Evolutionary conservation across 2,329 filamentous ascomycete species (phyloP), one percentile per base, ranked within the genome.

Genomic region (Bipolaris sorokiniana): DNA sequence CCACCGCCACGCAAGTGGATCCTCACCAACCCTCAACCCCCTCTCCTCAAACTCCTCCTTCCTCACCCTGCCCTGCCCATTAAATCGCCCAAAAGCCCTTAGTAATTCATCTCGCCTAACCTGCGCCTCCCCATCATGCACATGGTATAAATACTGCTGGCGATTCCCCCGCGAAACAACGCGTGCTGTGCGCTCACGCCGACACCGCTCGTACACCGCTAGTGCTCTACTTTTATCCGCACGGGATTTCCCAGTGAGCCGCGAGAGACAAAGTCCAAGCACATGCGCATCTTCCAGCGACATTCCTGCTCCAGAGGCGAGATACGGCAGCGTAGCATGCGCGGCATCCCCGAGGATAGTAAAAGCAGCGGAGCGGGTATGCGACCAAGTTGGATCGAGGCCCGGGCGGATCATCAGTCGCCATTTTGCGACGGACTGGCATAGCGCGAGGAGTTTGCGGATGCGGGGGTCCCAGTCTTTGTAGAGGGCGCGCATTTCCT

Each of bases 261-360:
- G 77, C 0, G 79, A 79, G 0, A 87, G 78, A 53, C 83, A 85
- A 42, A 86, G 74, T 0, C 86, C 84, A 0, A 87, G 76, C 0
- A 86, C 83, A 2, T 83, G 83, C 0, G 79, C 85, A 52, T 88
- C 86, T 69, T 88, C 86, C 1, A 88, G 76, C 3, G 82, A 81
- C 84, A 87, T 87, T 2, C 84, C 84, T 0, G 84, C 85, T 2
- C 84, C 81, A 6, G 76, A 80, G 1, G 84, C 84, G 0, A 87
- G 76, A 66, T 89, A 89, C 0, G 87, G 87, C 0, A 89, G 76
- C 0, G 85, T 88, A 5, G 87, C 86, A 59, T 89, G 86, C 2
- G 86, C 85, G 0, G 86, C 84, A 64, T 89, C 87, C 0, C 87
- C 87, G 0, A 89, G 77, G 66, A 89, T 80, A 0, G 84, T 83